Conservation (phyloP, 1,284 basidiomycete species). For the Anthracocystis panici-leucophaei region DNA sequence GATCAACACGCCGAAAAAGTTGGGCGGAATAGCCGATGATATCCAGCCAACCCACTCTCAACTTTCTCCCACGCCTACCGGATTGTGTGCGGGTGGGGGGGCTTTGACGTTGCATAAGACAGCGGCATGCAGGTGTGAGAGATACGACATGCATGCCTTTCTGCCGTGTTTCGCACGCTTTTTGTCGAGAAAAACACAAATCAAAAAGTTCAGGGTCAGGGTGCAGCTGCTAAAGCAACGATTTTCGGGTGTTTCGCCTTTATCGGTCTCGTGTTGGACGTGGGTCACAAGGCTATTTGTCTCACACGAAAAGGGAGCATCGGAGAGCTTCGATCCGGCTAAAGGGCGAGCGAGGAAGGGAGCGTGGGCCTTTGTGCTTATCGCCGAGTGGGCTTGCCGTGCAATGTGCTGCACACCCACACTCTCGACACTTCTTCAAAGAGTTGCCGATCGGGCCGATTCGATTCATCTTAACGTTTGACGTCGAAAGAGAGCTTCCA, state of each 20-base stretch:
- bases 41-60: conserved; percentile 6
- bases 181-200: conserved; percentile 15
- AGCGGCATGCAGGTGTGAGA: conserved; percentile 2
- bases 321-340: neutral
- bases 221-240: too few species aligned
- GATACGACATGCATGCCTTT: neutral
- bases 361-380: too few species aligned
- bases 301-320: neutral
- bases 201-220: neutral
- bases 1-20: neutral
- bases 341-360: neutral
- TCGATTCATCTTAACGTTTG: neutral
- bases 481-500: neutral
- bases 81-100: neutral
- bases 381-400: too few species aligned
- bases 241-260: conserved; percentile 31
- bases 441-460: neutral
- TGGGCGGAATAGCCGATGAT: conserved; percentile 43
- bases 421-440: neutral
- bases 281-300: conserved; percentile 7
- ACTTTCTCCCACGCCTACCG: neutral
- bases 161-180: neutral
- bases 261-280: conserved; percentile 18
- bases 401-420: too few species aligned
- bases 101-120: conserved; percentile 1